These are phyloP conservation scores for Kwoniella botswanensis DNA, from an alignment of 768 basidiomycete species.

Conservation along the genomic window DNA sequence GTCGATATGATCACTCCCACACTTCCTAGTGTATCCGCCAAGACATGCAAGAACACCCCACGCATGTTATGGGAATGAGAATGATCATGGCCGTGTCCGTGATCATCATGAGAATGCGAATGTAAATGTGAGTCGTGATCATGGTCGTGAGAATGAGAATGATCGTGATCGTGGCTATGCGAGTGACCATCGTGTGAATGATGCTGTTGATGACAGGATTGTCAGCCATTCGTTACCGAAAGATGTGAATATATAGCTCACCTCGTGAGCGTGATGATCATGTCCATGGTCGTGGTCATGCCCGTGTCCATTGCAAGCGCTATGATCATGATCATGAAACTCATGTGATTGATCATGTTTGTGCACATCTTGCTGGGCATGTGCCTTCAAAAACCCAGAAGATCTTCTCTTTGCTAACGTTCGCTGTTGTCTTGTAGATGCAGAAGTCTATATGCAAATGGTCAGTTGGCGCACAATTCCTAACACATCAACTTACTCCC, in stretches of 20 bases:
- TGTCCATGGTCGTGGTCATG: constrained; percentile 37
- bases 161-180: constrained; percentile 37
- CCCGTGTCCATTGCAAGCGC: neutral
- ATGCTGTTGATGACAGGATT: constrained; percentile 47
- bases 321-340: constrained; percentile 12
- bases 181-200: constrained; percentile 56
- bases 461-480: neutral
- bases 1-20: constrained; percentile 98
- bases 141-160: constrained; percentile 45
- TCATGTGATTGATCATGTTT: constrained; percentile 11
- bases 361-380: constrained; percentile 17
- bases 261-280: constrained; percentile 32
- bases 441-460: neutral
- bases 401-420: constrained; percentile 19
- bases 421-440: constrained; percentile 9
- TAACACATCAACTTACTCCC: constrained; percentile 14
- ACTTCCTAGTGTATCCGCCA: constrained; percentile 68
- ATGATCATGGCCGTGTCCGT: constrained; percentile 62
- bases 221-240: neutral
- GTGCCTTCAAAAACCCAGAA: constrained; percentile 11
- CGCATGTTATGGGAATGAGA: constrained; percentile 99
- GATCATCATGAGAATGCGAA: constrained; percentile 41
- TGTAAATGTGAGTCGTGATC: constrained; percentile 37
- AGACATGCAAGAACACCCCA: constrained; percentile 88
- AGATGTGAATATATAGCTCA: neutral